phyloP scores from a whole-genome alignment of 495 filamentous ascomycete genomes.

The Friedmanniomyces simplex region DNA sequence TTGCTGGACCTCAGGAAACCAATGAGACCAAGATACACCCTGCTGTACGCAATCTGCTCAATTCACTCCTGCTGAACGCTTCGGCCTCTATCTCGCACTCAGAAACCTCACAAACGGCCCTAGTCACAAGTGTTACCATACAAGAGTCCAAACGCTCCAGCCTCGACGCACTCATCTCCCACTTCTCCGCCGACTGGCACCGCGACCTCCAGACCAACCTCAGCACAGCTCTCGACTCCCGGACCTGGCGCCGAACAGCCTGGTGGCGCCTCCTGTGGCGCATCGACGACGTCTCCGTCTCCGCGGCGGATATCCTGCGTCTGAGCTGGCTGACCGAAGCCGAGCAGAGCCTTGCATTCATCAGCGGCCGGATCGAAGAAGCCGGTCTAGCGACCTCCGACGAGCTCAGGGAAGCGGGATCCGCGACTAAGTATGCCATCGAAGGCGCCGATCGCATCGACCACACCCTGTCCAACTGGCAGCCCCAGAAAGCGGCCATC shows the following conservation, averaged over 20 bases:
- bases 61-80: conserved; percentile 53
- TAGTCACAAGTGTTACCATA: conserved; percentile 27
- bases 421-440: conserved; percentile 6
- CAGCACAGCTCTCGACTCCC: conserved; percentile 55
- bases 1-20: conserved; percentile 31
- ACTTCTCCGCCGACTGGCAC: conserved; percentile 72
- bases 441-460: neutral
- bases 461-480: neutral
- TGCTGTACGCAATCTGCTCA: conserved; percentile 53
- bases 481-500: neutral
- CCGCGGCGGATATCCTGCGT: conserved; percentile 64
- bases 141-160: conserved; percentile 35
- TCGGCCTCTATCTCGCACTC: conserved; percentile 42
- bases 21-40: conserved; percentile 39
- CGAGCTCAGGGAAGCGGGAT: conserved; percentile 9
- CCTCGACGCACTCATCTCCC: conserved; percentile 48
- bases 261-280: conserved; percentile 98
- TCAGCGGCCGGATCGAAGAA: conserved; percentile 70
- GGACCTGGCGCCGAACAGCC: conserved; percentile 59
- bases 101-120: conserved; percentile 35
- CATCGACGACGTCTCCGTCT: conserved; percentile 78
- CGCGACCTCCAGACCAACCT: conserved; percentile 71
- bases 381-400: conserved; percentile 41
- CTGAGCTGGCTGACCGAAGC: conserved; percentile 62
- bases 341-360: conserved; percentile 65